A percentile compares a stretch with the other conserved stretches of the same genome.
These are phyloP conservation scores for Venturia carpophila DNA, from an alignment of 2,329 filamentous ascomycete genomes.

Conservation along the genomic window DNA sequence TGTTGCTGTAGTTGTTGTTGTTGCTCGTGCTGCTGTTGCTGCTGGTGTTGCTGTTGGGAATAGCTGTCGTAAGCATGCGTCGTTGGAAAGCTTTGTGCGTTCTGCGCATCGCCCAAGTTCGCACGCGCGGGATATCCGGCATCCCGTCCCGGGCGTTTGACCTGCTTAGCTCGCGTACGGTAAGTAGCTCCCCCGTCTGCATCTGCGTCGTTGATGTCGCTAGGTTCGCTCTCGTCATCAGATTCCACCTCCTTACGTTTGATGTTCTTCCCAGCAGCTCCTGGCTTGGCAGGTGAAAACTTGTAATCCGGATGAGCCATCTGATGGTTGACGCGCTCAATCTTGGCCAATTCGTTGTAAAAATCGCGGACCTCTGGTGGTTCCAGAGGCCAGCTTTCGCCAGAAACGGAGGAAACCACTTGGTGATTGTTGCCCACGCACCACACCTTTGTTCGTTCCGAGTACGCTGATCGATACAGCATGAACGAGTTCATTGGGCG, in stretches of 20 bases:
- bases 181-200: conserved; percentile 29
- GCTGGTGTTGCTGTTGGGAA: conserved; percentile 15
- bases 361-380: conserved; percentile 61
- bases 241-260: conserved; percentile 35
- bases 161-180: conserved; percentile 19
- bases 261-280: conserved; percentile 39
- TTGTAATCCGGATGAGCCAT: conserved; percentile 86
- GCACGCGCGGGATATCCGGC: conserved; percentile 24
- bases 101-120: conserved; percentile 13
- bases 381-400: conserved; percentile 78
- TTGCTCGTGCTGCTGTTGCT: not conserved
- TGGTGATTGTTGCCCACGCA: conserved; percentile 88
- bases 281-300: conserved; percentile 74
- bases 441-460: conserved; percentile 75
- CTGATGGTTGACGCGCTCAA: conserved; percentile 78
- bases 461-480: conserved; percentile 89
- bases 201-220: conserved; percentile 35
- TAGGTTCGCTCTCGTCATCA: conserved; percentile 34
- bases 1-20: conserved; percentile 6
- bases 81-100: not conserved
- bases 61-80: conserved; percentile 11
- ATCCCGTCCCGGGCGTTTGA: conserved; percentile 25
- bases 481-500: conserved; percentile 98
- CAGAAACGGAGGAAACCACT: conserved; percentile 79
- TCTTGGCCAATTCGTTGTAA: conserved; percentile 70